Percentiles rank a stretch among this genome's conserved stretches.
phyloP scores from a whole-genome alignment of 345 rosid species.

The Arabidopsis suecica region DNA sequence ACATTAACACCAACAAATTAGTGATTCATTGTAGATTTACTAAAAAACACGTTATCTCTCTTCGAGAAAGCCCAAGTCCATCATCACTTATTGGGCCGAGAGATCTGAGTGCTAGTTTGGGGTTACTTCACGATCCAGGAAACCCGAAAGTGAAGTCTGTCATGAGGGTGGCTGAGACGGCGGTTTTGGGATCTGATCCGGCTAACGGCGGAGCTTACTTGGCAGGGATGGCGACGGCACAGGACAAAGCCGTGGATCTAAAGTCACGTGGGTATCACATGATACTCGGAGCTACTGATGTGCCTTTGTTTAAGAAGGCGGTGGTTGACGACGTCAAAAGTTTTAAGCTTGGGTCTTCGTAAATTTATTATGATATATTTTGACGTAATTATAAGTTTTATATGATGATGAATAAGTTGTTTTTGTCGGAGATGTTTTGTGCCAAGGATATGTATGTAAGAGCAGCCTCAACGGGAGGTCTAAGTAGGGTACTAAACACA shows the following conservation, averaged over 20 bases:
- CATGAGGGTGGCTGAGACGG: slow-evolving; percentile 65
- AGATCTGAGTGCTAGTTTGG: slow-evolving; percentile 88
- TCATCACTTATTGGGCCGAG: slow-evolving; percentile 25
- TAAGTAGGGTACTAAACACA: no score
- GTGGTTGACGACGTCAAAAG: no score
- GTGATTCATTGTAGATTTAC: no score
- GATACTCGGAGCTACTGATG: slow-evolving; percentile 67
- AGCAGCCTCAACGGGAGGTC: no score
- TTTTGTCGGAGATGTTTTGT: no score
- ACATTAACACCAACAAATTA: neutral
- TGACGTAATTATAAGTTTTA: no score
- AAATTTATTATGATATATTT: no score
- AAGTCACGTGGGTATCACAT: slow-evolving; percentile 69
- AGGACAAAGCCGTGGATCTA: slow-evolving; percentile 58
- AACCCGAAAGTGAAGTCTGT: slow-evolving; percentile 61
- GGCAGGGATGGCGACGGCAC: slow-evolving; percentile 69
- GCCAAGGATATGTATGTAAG: no score
- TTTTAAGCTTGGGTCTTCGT: no score
- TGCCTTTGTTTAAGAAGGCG: slow-evolving; percentile 29
- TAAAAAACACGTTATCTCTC: neutral
- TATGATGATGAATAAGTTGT: no score
- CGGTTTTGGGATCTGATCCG: slow-evolving; percentile 51
- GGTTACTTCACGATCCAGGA: slow-evolving; percentile 77
- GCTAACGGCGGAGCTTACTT: slow-evolving; percentile 59
- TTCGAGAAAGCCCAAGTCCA: slow-evolving; percentile 6